Evolutionary conservation across 2,329 filamentous ascomycete genomes (phyloP), one percentile per base, ranked within the genome.

Genomic region (Phaeosphaeriaceae sp.): DNA sequence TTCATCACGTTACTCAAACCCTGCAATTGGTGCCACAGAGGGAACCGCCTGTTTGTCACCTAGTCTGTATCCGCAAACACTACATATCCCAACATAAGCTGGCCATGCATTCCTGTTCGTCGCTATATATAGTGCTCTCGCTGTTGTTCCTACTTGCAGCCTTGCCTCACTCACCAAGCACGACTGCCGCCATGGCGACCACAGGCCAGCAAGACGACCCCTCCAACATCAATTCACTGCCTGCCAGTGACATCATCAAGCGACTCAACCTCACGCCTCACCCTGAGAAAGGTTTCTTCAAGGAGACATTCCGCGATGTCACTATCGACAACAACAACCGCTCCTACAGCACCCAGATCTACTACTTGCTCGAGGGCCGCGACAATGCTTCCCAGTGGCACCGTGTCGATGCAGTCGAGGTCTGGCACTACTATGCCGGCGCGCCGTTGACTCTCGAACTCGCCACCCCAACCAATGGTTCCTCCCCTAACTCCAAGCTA

Each of bases 401-500:
- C 63, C 77, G 77, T 4, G 74, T 80, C 50, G 56, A 62, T 40
- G 78, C 81, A 46, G 76, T 76, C 2, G 76, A 83, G 59, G 64
- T 80, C 7, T 83, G 81, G 81, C 81, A 83, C 58, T 76, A 79
- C 67, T 82, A 82, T 42, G 80, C 78, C 7, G 81, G 81, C 4
- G 79, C 80, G 6, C 80, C 80, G 1, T 60, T 83, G 40, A 72
- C 63, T 9, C 63, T 82, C 8, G 77, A 73, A 2, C 65, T 81
- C 0, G 79, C 78, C 2, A 64, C 60, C 33, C 45, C 53, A 21
- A 50, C 42, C n/a, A 29, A 62, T 11, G 18, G 59, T 15, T 15
- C 32, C 32, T 15, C n/a, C 32, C n/a, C n/a, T n/a, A 11, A 26
- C 7, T 26, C 23, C 11, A 8, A 2, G 23, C 23, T 11, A 7